phyloP scores from a whole-genome alignment of 148 eudicot species.

The Silene latifolia region DNA sequence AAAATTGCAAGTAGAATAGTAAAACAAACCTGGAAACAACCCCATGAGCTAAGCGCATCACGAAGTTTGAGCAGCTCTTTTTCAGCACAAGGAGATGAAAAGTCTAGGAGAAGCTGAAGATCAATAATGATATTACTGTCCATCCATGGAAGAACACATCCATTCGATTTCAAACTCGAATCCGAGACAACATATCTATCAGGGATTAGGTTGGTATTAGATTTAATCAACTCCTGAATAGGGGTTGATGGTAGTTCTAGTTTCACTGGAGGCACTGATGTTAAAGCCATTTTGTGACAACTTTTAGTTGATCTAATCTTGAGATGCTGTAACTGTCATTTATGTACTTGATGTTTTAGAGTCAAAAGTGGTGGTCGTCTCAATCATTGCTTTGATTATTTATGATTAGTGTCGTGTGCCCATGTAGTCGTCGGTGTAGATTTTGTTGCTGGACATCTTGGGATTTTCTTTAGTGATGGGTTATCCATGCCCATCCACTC shows the following conservation, averaged over 20 bases:
- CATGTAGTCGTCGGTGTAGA: no score
- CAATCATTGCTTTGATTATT: no score
- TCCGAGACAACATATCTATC: constrained; percentile 27
- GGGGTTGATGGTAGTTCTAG: constrained; percentile 26
- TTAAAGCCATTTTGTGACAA: no score
- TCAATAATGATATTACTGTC: constrained; percentile 42
- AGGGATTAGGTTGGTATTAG: constrained; percentile 23
- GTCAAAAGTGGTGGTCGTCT: no score
- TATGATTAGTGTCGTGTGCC: no score
- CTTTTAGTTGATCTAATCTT: no score
- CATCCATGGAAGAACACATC: constrained; percentile 4
- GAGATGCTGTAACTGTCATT: no score
- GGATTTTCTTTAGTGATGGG: no score
- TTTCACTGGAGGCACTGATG: constrained; percentile 1
- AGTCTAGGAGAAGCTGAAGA: constrained; percentile 28
- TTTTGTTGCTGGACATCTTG: no score
- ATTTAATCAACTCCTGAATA: constrained; percentile 34
- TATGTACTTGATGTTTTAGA: no score
- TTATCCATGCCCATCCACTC: no score
- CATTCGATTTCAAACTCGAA: background rate
- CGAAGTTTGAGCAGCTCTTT: constrained; percentile 38
- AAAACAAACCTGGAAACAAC: constrained; percentile 47
- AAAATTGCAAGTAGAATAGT: no score
- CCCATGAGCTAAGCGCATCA: constrained; percentile 39
- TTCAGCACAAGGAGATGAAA: constrained; percentile 17